Evolutionary conservation across 2,329 filamentous ascomycete species (phyloP), one percentile per base, ranked within the genome.

Genomic region (Colletotrichum spinosum): DNA sequence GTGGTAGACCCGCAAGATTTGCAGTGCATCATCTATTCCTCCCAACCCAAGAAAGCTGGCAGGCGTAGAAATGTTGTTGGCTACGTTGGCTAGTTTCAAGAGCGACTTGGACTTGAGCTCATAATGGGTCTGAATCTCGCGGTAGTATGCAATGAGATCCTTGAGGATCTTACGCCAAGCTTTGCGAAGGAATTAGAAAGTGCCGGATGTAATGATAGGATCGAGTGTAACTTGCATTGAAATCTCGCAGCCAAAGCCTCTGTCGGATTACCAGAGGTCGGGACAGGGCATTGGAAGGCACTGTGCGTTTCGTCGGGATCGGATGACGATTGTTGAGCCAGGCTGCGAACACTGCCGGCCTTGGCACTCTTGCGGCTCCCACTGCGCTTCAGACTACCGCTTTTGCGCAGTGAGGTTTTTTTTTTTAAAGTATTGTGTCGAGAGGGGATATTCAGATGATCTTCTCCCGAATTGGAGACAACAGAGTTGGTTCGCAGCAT

Each of bases 91-190:
- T 8, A 97, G 87, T 71, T 97, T 97, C 65, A 93, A 77, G 5
- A 97, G 83, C 8, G 91, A 88, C 76, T 97, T 98, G 35, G 92
- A 87, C 67, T 92, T 90, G 60, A 90, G 86, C 74, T 99, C 95
- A 77, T 97, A 97, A 52, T 94, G 92, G 55, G 86, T 87, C 75
- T 97, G 93, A 51, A 98, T 89, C 76, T 98, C 96, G 72, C 93
- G 90, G 76, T 97, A 98, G 77, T 97, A 98, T 61, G 92, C 83
- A 70, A 98, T 97, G 49, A 98, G 84, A 70, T 97, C 94, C 77
- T 98, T 98, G 57, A 99, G 86, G 12, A 97, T 86, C 81, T 97
- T 97, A 72, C 96, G 89, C 96, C 96, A 99, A 55, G 92, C 94
- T 97, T 71, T 59, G 55, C 50, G 13, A 38, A 33, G 9, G 33